Conservation (phyloP, 768 basidiomycete species). For the Gymnopilus dilepis region DNA sequence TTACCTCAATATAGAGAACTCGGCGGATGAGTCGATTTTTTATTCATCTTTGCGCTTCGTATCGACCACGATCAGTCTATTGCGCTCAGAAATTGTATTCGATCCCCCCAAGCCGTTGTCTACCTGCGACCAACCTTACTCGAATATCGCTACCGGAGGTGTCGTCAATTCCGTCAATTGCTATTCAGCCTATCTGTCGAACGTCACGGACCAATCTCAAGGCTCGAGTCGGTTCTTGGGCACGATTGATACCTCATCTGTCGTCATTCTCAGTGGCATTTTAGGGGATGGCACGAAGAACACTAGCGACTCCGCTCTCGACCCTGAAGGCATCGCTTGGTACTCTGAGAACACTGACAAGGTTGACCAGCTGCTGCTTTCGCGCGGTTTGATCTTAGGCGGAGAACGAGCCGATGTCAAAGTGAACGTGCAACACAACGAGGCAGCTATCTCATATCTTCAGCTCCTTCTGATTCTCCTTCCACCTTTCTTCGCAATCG, state of each 20-base stretch:
- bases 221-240: conserved; percentile 17
- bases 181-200: conserved; percentile 4
- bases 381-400: conserved; percentile 22
- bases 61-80: conserved; percentile 11
- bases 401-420: conserved; percentile 14
- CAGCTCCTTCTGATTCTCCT: conserved; percentile 22
- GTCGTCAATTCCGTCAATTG: conserved; percentile 16
- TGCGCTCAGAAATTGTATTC: conserved; percentile 20
- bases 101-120: conserved; percentile 14
- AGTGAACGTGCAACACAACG: conserved; percentile 18
- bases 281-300: conserved; percentile 24
- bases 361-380: conserved; percentile 23
- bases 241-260: conserved; percentile 23
- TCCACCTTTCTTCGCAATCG: conserved; percentile 13
- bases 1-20: conserved; percentile 7
- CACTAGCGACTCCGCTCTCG: conserved; percentile 15
- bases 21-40: background rate
- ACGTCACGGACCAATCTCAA: conserved; percentile 4
- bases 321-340: conserved; percentile 22
- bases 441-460: conserved; percentile 25
- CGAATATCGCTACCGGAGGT: conserved; percentile 23
- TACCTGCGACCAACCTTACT: conserved; percentile 12
- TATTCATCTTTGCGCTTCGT: conserved; percentile 8
- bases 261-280: conserved; percentile 18
- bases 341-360: conserved; percentile 5